Base-by-base conservation (phyloP, 179 eudicot species). In the Amaranthus tricolor region DNA sequence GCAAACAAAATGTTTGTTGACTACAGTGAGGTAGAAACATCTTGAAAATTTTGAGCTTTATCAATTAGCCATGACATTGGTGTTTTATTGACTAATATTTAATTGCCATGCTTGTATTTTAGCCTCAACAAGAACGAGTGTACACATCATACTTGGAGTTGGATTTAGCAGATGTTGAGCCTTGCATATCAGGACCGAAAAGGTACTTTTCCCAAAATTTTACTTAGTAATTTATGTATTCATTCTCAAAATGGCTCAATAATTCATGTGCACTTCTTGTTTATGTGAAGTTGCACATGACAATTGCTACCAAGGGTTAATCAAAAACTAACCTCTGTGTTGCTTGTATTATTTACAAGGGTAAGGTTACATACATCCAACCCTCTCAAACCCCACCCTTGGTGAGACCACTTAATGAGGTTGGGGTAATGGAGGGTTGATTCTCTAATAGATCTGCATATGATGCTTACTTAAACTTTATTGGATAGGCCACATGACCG, bases 1-100 rank as follows among this genome's bases (percentile, higher is more conserved):
- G 99, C 99, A 72, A 96, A 91, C 91, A 91, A 89, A 7, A 89
- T 96, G 99, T 93, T 96, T 81, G 90, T 96, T 43, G 99, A 96
- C 85, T 96, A 96, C 84, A 89, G 58, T 72, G 92, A 95, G 99
- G 99, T 90, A 79, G 21, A 77, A 12, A 12, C 15, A 49, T 9
- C 56, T 40, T 12, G 7, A 43, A 20, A 43, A 7, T 31, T 52
- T 50, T 71, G 40, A 31, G 40, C 40, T 31, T 24, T 58, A 1
- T 66, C 15, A 16, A 50, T 7, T 8, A 47, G 21, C 15, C 55
- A 12, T 40, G 45, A 40, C 50, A 10, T 47, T 55, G 66, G 60
- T 57, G 66, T 47, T 69, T 43, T 81, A 43, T 62, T 6, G 54
- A 71, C 64, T 67, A 60, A 79, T 19, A 16, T 71, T 54, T 50